Conservation (phyloP, 164 flowering plant species). For the Piper betle region DNA sequence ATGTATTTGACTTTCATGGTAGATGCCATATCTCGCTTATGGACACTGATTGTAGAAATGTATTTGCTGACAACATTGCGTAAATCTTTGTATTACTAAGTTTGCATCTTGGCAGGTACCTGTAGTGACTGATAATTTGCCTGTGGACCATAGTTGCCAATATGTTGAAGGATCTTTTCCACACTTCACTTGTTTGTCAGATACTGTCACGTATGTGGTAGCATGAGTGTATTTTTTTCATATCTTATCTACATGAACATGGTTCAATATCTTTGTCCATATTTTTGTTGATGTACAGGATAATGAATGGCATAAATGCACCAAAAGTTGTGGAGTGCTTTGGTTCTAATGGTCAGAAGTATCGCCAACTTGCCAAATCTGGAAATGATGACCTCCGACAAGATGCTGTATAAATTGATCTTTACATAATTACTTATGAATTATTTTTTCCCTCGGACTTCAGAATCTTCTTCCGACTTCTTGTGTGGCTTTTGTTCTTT, state of each 20-base stretch:
- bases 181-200: slow-evolving; percentile 73
- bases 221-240: background rate
- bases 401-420: slow-evolving; percentile 67
- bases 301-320: slow-evolving; percentile 98
- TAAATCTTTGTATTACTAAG: background rate
- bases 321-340: slow-evolving; percentile 92
- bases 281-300: slow-evolving; percentile 31
- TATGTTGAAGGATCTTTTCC: slow-evolving; percentile 87
- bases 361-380: slow-evolving; percentile 97
- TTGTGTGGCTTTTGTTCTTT: too few species aligned
- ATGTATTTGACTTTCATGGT: too few species aligned
- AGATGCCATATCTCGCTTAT: too few species aligned
- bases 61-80: too few species aligned
- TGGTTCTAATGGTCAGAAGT: slow-evolving; percentile 84
- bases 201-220: slow-evolving; percentile 65
- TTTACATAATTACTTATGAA: too few species aligned
- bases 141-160: slow-evolving; percentile 73
- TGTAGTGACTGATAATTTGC: slow-evolving; percentile 78
- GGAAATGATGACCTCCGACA: slow-evolving; percentile 99
- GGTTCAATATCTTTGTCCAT: background rate
- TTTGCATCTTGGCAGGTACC: slow-evolving; percentile 54
- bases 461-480: too few species aligned
- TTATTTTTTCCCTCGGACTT: too few species aligned
- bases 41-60: too few species aligned
- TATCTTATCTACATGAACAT: background rate